Percentiles rank a stretch among this genome's conserved stretches.
Evolutionary conservation across 371 early-diverging fungal genomes (phyloP).

Genomic region (Mucor irregularis): DNA sequence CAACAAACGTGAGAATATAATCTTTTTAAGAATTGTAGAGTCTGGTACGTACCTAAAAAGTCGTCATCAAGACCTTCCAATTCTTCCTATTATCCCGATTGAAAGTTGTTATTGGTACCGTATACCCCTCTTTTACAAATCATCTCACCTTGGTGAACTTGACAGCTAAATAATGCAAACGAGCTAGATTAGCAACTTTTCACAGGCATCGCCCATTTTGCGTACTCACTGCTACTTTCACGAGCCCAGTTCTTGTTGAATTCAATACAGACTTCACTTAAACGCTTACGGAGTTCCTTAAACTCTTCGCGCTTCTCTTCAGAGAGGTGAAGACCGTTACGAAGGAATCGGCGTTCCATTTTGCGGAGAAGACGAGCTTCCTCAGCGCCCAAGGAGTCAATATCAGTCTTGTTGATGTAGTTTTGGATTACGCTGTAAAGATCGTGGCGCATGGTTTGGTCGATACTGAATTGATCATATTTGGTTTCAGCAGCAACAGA

Average conservation of each 20-base stretch:
- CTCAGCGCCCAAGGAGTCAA: constrained; percentile 52
- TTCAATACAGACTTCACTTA: constrained; percentile 67
- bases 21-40: background rate
- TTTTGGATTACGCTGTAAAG: constrained; percentile 64
- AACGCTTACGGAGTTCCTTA: constrained; percentile 62
- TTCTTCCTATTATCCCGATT: constrained; percentile 52
- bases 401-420: constrained; percentile 55
- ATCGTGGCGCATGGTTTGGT: constrained; percentile 77
- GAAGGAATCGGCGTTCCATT: constrained; percentile 61
- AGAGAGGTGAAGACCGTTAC: constrained; percentile 71
- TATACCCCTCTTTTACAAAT: background rate
- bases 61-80: constrained; percentile 77
- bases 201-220: constrained; percentile 46
- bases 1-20: background rate
- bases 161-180: constrained; percentile 33
- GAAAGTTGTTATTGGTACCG: too few species aligned
- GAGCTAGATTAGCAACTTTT: background rate
- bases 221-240: constrained; percentile 58
- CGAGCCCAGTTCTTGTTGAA: constrained; percentile 69
- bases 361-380: constrained; percentile 70
- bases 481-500: constrained; percentile 63
- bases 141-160: constrained; percentile 44
- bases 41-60: constrained; percentile 57
- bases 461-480: constrained; percentile 72
- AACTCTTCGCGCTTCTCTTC: constrained; percentile 62